These are phyloP conservation scores for Coniophora puteana DNA, from an alignment of 1,284 basidiomycete genomes.

Conservation along the genomic window DNA sequence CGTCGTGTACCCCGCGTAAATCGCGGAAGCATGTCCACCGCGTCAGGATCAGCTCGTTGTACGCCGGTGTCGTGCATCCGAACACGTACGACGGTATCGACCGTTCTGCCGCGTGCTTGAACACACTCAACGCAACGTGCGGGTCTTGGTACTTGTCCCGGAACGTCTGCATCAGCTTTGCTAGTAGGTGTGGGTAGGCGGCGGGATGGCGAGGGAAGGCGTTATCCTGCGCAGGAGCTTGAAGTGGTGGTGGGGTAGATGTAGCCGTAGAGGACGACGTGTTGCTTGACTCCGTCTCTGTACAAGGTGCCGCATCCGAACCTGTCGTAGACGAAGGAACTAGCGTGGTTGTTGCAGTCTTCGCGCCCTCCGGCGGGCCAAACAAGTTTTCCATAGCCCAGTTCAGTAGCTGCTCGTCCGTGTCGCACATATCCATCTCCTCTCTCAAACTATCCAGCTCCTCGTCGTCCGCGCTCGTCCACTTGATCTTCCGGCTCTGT, in stretches of 20 bases:
- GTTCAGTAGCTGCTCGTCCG: constrained; percentile 68
- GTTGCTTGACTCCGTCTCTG: no score
- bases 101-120: constrained; percentile 69
- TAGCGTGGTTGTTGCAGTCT: no score
- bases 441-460: constrained; percentile 75
- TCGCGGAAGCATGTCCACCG: constrained; percentile 82
- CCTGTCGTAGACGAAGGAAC: no score
- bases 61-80: constrained; percentile 80
- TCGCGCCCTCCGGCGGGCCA: constrained; percentile 46
- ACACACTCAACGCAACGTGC: constrained; percentile 79
- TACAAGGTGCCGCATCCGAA: no score
- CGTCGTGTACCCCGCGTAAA: constrained; percentile 65
- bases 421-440: constrained; percentile 66
- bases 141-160: constrained; percentile 76
- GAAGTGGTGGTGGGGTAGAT: not conserved
- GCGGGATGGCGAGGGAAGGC: constrained; percentile 47
- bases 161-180: constrained; percentile 71
- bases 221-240: constrained; percentile 11
- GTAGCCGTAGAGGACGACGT: no score
- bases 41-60: constrained; percentile 81
- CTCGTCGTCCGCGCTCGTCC: constrained; percentile 50
- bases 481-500: constrained; percentile 43
- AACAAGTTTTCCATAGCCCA: constrained; percentile 79
- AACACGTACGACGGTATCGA: constrained; percentile 80
- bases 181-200: constrained; percentile 73